These are phyloP conservation scores for Saccharum hybrid DNA, from an alignment of 202 grass and related monocot species.

Conservation along the genomic window DNA sequence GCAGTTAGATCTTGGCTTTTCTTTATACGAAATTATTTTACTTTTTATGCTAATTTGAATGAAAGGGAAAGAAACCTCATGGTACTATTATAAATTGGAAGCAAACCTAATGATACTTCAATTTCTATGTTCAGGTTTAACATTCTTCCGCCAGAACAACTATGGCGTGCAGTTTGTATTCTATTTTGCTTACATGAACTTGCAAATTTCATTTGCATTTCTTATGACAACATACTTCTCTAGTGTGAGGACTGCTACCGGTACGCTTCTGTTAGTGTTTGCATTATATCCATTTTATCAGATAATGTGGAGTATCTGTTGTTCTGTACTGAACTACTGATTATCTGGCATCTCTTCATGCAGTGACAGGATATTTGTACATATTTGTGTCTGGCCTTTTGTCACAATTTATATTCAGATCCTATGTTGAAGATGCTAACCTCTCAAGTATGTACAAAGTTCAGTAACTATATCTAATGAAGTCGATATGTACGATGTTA, in stretches of 20 bases:
- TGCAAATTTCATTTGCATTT: conserved; percentile 74
- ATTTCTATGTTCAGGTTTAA: conserved; percentile 53
- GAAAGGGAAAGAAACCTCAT: background rate
- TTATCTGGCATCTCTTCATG: conserved; percentile 25
- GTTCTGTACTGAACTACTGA: background rate
- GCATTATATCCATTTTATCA: background rate
- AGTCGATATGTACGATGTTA: background rate
- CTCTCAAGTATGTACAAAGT: conserved; percentile 16
- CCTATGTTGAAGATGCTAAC: conserved; percentile 47
- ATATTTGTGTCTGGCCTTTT: conserved; percentile 47
- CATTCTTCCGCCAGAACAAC: conserved; percentile 56
- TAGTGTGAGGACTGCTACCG: conserved; percentile 60
- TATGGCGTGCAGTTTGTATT: conserved; percentile 60
- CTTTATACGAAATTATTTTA: conserved; percentile 19
- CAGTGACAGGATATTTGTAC: conserved; percentile 61
- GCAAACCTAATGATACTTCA: conserved; percentile 15
- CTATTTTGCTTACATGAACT: conserved; percentile 60
- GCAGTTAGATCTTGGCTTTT: background rate
- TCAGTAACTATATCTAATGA: background rate
- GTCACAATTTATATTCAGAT: conserved; percentile 45
- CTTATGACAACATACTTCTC: conserved; percentile 63
- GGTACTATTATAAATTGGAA: conserved; percentile 10
- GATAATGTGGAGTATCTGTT: conserved; percentile 23
- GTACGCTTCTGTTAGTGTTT: conserved; percentile 37
- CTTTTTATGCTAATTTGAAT: background rate